Evolutionary conservation across 2,329 filamentous ascomycete species (phyloP).

Genomic region (Talaromyces funiculosus): DNA sequence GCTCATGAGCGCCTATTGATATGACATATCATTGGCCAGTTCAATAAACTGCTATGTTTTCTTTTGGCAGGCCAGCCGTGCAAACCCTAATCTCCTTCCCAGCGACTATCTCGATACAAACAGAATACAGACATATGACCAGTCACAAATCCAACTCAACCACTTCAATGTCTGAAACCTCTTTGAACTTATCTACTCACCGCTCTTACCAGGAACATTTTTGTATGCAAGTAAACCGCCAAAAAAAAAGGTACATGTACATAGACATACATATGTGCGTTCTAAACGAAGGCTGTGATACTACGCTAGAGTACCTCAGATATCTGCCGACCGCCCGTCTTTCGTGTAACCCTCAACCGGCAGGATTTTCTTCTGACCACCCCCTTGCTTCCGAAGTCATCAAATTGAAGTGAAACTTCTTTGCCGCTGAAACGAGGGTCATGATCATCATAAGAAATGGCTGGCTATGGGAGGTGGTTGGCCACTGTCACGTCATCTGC

Average conservation of each 20-base stretch:
- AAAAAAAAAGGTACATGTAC: neutral
- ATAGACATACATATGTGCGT: neutral
- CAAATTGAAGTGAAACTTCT: neutral
- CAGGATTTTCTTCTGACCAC: neutral
- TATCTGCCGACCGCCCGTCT: neutral
- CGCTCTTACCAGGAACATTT: conserved; percentile 3
- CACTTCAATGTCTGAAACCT: neutral
- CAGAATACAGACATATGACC: neutral
- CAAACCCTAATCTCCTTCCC: neutral
- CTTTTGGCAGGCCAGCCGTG: neutral
- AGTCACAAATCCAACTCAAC: neutral
- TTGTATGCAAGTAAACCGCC: neutral
- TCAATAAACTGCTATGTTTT: neutral
- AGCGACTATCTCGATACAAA: neutral
- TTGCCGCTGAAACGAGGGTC: neutral
- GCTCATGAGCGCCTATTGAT: neutral
- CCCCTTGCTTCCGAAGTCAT: conserved; percentile 9
- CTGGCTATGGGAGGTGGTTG: neutral
- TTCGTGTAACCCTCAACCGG: conserved; percentile 4
- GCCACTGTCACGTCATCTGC: neutral
- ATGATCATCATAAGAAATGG: neutral
- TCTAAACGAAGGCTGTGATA: neutral
- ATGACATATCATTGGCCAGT: neutral
- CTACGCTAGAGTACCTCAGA: neutral
- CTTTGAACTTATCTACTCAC: neutral